Evolutionary conservation across 139 green algal species (phyloP).

Genomic region (Chlamydomonas schloesseri): DNA sequence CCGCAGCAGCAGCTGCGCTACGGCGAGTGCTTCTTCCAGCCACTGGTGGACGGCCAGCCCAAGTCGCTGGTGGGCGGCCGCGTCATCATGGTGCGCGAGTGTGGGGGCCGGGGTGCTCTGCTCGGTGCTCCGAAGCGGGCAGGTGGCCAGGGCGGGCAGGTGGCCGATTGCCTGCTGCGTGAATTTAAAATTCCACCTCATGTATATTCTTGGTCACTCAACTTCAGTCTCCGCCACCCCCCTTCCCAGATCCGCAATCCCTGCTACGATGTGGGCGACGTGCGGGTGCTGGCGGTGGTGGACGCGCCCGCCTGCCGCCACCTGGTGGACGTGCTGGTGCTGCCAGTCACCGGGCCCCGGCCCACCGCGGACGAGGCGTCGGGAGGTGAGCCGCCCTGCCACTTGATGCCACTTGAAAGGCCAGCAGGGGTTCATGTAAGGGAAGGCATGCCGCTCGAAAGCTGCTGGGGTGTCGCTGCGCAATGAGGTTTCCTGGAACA

Average conservation of each 20-base stretch:
- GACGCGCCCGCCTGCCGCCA: background rate
- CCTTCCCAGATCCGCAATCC: constrained; percentile 29
- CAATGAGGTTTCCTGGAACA: no score
- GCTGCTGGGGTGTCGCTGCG: no score
- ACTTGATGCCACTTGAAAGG: no score
- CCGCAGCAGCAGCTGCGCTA: background rate
- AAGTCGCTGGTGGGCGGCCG: constrained; percentile 5
- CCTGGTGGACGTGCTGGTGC: constrained; percentile 19
- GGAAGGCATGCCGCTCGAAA: no score
- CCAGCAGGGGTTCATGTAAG: no score
- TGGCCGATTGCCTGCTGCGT: no score
- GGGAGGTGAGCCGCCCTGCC: constrained; percentile 7
- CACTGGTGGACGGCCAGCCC: constrained; percentile 18
- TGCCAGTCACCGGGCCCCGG: background rate
- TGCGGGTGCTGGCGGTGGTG: constrained; percentile 18
- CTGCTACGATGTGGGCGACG: constrained; percentile 25
- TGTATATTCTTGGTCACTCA: background rate
- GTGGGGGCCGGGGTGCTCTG: background rate
- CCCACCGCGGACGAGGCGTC: constrained; percentile 26
- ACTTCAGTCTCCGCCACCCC: background rate
- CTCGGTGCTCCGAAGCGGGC: no score
- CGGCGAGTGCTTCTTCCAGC: constrained; percentile 40
- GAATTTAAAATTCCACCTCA: no score
- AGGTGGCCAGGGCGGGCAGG: no score
- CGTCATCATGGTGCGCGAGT: constrained; percentile 17